Base-by-base conservation (phyloP, 2,329 filamentous ascomycete species). In the Graphilbum fragrans region DNA sequence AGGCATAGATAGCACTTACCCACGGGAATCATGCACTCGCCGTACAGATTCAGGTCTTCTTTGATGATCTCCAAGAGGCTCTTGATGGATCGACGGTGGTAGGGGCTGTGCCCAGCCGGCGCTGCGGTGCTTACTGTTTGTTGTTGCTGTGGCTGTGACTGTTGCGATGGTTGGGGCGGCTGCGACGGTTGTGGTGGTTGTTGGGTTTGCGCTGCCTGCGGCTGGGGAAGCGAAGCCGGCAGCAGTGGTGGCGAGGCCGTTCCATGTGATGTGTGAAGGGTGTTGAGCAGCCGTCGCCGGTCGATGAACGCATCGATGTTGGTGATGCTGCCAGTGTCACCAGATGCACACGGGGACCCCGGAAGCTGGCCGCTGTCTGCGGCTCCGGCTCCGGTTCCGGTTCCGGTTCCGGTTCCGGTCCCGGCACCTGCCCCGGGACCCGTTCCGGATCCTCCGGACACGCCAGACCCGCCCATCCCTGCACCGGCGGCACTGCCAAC, bases 21-120 rank as follows among this genome's bases (percentile, higher is more conserved):
- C 48, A 95, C 90, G 0, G 88, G 88, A 54, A 95, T 94, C 88
- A 94, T 94, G 69, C 88, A 94, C 65, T 98, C 92, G 55, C 86
- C 88, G 55, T 95, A 98, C 53, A 93, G 93, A 56, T 96, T 95
- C 51, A 98, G 58, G 57, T 98, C 88, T 62, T 95, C 78, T 55
- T 80, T 80, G 44, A 83, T 71, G 46, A 82, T 82, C 61, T 82
- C 87, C 51, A 96, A 70, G 50, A 98, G 63, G 50, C 83, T 86
- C 65, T 90, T 84, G 54, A 94, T 93, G 4, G 74, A 66, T 59
- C 85, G 64, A 65, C 81, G 51, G 65, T 22, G 45, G 43, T 46
- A 47, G 3, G 44, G 44, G 33, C 44, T 42, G 35, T 43, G 42
- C 14, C 16, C 20, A 35, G 41, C 38, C 5, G 14, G 35, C 1